These are phyloP conservation scores for Thelephora aurantiotincta DNA, from an alignment of 768 basidiomycete genomes.

Conservation along the genomic window DNA sequence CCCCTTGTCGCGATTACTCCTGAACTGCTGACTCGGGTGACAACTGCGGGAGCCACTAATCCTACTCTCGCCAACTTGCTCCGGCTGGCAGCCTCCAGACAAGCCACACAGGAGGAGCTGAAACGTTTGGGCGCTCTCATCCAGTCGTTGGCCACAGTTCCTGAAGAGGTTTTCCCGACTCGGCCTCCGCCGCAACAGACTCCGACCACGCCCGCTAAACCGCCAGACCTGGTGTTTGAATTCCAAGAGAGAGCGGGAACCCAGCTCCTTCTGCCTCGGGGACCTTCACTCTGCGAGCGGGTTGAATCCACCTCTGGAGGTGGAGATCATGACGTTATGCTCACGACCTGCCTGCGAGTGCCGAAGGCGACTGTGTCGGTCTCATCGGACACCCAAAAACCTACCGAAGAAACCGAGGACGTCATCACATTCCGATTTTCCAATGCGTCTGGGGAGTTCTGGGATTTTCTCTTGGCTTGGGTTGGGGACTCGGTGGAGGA, in stretches of 20 bases:
- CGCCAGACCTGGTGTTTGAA: slow-evolving; percentile 64
- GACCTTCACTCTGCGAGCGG: slow-evolving; percentile 36
- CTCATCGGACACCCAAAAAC: too few species aligned
- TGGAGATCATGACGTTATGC: slow-evolving; percentile 17
- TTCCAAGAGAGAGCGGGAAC: slow-evolving; percentile 50
- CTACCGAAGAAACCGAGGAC: slow-evolving; percentile 8
- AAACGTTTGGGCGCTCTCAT: slow-evolving; percentile 63
- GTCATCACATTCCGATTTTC: slow-evolving; percentile 35
- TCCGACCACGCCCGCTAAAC: slow-evolving; percentile 18
- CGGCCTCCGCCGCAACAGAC: slow-evolving; percentile 1
- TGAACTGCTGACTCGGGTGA: slow-evolving; percentile 47
- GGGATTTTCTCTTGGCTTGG: slow-evolving; percentile 51
- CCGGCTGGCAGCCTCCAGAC: slow-evolving; percentile 46
- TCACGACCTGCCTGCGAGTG: slow-evolving; percentile 9
- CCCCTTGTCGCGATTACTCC: slow-evolving; percentile 27
- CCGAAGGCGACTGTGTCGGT: too few species aligned
- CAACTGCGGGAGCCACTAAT: slow-evolving; percentile 48
- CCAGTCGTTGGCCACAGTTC: slow-evolving; percentile 37
- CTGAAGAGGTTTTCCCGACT: slow-evolving; percentile 2
- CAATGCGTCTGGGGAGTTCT: slow-evolving; percentile 31
- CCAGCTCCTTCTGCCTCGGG: slow-evolving; percentile 57
- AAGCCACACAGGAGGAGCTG: slow-evolving; percentile 48
- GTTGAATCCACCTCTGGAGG: slow-evolving; percentile 6
- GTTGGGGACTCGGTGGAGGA: slow-evolving; percentile 39
- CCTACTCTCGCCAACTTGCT: slow-evolving; percentile 56